Evolutionary conservation across 2,329 filamentous ascomycete species (phyloP).

Genomic region (Pleoardoris graminearum): DNA sequence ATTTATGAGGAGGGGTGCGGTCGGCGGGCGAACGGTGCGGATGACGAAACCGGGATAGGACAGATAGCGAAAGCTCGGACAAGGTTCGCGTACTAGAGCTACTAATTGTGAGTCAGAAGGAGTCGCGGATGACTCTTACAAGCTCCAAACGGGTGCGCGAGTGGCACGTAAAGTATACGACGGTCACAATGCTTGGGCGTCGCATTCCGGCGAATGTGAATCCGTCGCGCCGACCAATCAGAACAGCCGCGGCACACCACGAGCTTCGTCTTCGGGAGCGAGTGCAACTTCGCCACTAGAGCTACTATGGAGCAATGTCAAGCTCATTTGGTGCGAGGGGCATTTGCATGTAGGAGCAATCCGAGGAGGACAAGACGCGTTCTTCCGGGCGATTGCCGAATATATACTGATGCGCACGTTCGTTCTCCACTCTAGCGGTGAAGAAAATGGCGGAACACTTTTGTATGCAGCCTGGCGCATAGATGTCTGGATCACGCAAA

Average conservation of each 20-base stretch:
- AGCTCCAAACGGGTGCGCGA: slow-evolving; percentile 13
- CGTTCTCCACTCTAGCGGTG: slow-evolving; percentile 32
- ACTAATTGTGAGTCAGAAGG: slow-evolving; percentile 23
- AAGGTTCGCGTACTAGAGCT: slow-evolving; percentile 13
- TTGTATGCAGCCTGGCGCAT: slow-evolving; percentile 14
- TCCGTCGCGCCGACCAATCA: slow-evolving; percentile 33
- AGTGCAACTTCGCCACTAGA: slow-evolving; percentile 26
- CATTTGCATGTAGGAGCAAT: slow-evolving; percentile 6
- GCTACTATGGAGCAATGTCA: slow-evolving; percentile 14
- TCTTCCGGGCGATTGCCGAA: slow-evolving; percentile 10
- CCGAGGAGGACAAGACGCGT: background rate
- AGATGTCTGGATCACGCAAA: background rate
- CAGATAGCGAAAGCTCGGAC: slow-evolving; percentile 20
- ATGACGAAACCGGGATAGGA: slow-evolving; percentile 39
- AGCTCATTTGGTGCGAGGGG: slow-evolving; percentile 10
- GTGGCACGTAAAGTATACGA: slow-evolving; percentile 2
- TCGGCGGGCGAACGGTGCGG: slow-evolving; percentile 23
- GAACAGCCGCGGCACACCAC: slow-evolving; percentile 23
- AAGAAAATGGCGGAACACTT: slow-evolving; percentile 12
- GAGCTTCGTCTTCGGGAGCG: slow-evolving; percentile 26
- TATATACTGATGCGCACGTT: slow-evolving; percentile 23
- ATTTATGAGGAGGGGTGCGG: slow-evolving; percentile 9
- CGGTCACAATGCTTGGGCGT: slow-evolving; percentile 6
- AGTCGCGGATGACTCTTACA: slow-evolving; percentile 10
- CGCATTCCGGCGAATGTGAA: slow-evolving; percentile 23